Conservation (phyloP, 768 basidiomycete genomes). For the Terana coerulea region DNA sequence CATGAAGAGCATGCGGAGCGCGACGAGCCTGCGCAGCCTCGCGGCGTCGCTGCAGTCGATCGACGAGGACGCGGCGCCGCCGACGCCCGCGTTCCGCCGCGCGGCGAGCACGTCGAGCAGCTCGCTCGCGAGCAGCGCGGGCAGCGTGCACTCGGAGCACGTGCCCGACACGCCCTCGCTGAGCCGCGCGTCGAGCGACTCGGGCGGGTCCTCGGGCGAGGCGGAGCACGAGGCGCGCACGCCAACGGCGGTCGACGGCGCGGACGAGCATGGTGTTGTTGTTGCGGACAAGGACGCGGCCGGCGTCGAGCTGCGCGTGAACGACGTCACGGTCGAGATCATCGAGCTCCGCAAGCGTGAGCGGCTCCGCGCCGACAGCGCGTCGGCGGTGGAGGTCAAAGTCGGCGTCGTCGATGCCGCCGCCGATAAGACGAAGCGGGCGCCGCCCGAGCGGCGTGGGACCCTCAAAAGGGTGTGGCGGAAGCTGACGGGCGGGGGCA, state of each 20-base stretch:
- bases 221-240: background rate
- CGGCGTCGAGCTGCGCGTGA: conserved; percentile 13
- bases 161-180: background rate
- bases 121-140: conserved; percentile 6
- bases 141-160: background rate
- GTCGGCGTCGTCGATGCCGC: background rate
- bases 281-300: background rate
- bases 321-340: conserved; percentile 20
- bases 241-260: background rate
- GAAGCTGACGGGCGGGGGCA: conserved; percentile 18
- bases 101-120: conserved; percentile 13
- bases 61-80: conserved; percentile 10
- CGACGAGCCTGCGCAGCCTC: conserved; percentile 8
- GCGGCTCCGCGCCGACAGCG: background rate
- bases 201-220: background rate
- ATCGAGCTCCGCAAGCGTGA: conserved; percentile 6
- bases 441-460: conserved; percentile 10
- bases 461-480: conserved; percentile 20
- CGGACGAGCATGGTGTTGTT: background rate
- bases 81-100: conserved; percentile 15
- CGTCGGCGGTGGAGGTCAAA: background rate
- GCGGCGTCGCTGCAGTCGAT: conserved; percentile 2
- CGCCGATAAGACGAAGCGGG: background rate
- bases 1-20: conserved; percentile 1
- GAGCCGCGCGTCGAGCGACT: conserved; percentile 3